Base-by-base conservation (phyloP, 805 yeast genomes). In the Komagataella mondaviorum region DNA sequence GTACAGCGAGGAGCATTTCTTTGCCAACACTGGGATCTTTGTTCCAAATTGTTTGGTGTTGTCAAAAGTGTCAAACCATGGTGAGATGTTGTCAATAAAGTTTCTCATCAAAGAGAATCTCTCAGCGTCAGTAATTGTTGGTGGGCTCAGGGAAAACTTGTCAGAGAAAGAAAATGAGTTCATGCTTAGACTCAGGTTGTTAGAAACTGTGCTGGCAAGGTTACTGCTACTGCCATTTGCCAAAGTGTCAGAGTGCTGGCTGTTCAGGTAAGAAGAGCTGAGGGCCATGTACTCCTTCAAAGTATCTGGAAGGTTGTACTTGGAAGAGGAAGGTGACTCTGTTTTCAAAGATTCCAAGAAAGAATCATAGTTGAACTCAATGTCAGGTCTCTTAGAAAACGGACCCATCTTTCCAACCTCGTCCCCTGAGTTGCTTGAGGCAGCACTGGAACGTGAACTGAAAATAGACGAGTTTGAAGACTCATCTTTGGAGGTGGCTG, bases 251-350 rank as follows among this genome's bases (percentile, higher is more conserved):
- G 39, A 30, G 39, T 30, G 39, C 14, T 30, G 39, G 5, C 12
- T 30, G 14, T 30, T 30, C n/a, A 30, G n/a, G 14, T 30, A 10
- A 30, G 39, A 30, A 8, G 39, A 30, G 14, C 66, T 66, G 23
- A 70, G 62, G 55, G 63, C 65, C 71, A 71, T 70, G 52, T 66
- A 66, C 53, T 69, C 72, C 48, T 71, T 59, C 48, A 71, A 59
- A 1, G 71, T 67, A 47, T 59, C 55, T 46, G 66, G 67, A 5
- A 70, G 57, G 20, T 66, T 66, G 45, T 62, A 61, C 48, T 60
- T 60, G 30, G 52, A 52, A 47, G 51, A 54, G 23, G 49, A 36
- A 44, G 24, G 23, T 12, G 22, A 43, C 17, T 50, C 23, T 17
- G 17, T 18, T 23, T 44, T 36, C n/a, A 30, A 30, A 8, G 39